phyloP scores from a whole-genome alignment of 169 alveolate species.

The Eimeria brunetti region DNA sequence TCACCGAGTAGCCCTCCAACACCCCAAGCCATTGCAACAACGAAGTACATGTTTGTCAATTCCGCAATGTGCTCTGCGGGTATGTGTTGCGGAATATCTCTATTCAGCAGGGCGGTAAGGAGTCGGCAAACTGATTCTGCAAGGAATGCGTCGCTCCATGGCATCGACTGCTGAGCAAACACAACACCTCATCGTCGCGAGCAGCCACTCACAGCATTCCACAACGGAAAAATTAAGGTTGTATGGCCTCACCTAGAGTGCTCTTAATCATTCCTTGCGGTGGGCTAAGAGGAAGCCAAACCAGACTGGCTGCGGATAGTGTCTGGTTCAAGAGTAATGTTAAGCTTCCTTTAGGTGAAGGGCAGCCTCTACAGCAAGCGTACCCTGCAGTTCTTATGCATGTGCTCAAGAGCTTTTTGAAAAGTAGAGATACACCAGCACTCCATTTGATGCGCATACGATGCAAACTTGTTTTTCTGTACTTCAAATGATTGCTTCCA shows the following conservation, averaged over 20 bases:
- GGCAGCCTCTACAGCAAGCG: background rate
- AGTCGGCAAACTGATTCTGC: conserved; percentile 66
- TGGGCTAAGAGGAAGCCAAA: background rate
- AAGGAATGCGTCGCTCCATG: conserved; percentile 34
- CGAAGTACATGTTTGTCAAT: conserved; percentile 43
- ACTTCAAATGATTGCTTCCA: conserved; percentile 88
- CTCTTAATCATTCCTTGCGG: background rate
- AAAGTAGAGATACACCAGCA: conserved; percentile 58
- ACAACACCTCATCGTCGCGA: background rate
- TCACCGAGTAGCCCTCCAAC: conserved; percentile 54
- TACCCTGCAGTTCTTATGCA: conserved; percentile 80
- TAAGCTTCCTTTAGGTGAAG: background rate
- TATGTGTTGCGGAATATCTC: background rate
- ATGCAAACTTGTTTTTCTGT: conserved; percentile 37
- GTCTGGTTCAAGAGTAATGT: background rate
- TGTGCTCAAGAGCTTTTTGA: conserved; percentile 80
- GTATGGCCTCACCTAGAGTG: background rate
- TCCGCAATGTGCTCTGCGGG: conserved; percentile 13
- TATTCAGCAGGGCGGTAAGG: conserved; percentile 39
- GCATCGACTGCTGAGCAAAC: conserved; percentile 37
- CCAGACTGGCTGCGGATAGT: background rate
- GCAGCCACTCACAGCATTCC: background rate
- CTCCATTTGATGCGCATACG: conserved; percentile 82
- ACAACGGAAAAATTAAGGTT: background rate
- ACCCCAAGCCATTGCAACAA: conserved; percentile 69